phyloP scores from a whole-genome alignment of 176 grass and related monocot genomes.

The Melocanna baccifera region DNA sequence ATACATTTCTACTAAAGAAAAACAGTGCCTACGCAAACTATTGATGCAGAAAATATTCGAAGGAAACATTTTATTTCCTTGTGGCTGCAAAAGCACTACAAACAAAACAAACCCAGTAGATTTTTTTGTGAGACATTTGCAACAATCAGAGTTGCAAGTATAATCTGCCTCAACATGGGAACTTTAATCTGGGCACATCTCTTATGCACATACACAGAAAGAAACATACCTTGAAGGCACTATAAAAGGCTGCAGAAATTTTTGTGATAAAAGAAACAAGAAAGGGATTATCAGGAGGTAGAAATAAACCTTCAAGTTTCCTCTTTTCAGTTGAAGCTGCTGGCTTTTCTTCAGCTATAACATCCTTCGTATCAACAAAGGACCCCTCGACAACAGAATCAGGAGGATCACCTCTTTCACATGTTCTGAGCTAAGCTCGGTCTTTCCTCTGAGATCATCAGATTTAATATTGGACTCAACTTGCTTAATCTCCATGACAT shows the following conservation, averaged over 20 bases:
- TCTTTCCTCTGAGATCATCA: constrained; percentile 38
- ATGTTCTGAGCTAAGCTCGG: constrained; percentile 47
- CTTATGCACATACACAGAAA: not conserved
- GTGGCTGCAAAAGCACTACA: not conserved
- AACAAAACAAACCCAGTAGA: not conserved
- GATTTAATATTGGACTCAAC: constrained; percentile 61
- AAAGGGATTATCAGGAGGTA: not conserved
- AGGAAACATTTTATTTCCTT: not conserved
- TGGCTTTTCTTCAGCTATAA: constrained; percentile 55
- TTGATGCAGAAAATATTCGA: not conserved
- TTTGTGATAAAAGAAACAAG: not conserved
- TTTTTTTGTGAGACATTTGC: constrained; percentile 8
- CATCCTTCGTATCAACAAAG: constrained; percentile 49
- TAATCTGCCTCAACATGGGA: not conserved
- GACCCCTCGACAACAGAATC: constrained; percentile 34
- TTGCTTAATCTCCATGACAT: constrained; percentile 72
- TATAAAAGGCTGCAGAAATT: not conserved
- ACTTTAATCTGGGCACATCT: not conserved
- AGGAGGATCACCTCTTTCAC: constrained; percentile 48
- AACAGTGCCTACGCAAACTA: not conserved
- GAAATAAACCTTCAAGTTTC: constrained; percentile 81
- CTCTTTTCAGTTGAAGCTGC: constrained; percentile 70
- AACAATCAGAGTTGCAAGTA: constrained; percentile 3
- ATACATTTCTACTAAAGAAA: not conserved
- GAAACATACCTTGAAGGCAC: not conserved